A percentile compares a stretch with the other conserved stretches of the same genome.
phyloP scores from a whole-genome alignment of 306 rosid genomes.

The Ziziphus jujuba region DNA sequence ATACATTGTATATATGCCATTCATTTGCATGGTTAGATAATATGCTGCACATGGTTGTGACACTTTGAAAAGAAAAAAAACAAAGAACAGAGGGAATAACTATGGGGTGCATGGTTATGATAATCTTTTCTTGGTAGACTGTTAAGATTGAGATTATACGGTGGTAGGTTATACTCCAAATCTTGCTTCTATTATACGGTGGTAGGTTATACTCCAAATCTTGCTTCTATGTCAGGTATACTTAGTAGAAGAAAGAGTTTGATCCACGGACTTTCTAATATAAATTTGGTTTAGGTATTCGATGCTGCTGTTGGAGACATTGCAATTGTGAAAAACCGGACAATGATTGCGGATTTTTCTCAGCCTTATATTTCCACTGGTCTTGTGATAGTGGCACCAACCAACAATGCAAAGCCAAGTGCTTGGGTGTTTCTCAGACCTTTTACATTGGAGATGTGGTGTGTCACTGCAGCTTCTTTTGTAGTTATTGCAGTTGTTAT shows the following conservation, averaged over 20 bases:
- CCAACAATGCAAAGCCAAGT: conserved; percentile 49
- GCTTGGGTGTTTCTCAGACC: conserved; percentile 94
- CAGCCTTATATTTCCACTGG: conserved; percentile 88
- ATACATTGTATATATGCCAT: background rate
- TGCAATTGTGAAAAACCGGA: conserved; percentile 85
- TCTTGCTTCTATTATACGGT: too few species aligned
- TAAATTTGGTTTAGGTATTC: conserved; percentile 52
- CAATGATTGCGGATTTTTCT: conserved; percentile 78
- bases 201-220: background rate
- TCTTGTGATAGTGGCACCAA: conserved; percentile 90
- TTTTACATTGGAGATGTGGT: conserved; percentile 88
- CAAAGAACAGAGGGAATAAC: background rate
- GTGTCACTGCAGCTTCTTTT: conserved; percentile 69
- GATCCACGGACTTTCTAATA: conserved; percentile 8
- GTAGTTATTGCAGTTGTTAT: conserved; percentile 71
- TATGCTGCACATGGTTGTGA: background rate
- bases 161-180: background rate
- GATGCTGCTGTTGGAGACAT: conserved; percentile 98
- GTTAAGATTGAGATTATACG: background rate
- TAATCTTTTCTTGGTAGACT: background rate
- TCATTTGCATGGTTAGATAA: background rate
- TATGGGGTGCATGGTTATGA: background rate
- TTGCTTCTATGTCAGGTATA: background rate
- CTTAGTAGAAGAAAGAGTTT: background rate
- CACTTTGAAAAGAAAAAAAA: background rate